Conservation (phyloP, 495 filamentous ascomycete genomes). For the Aspergillus panamensis region DNA sequence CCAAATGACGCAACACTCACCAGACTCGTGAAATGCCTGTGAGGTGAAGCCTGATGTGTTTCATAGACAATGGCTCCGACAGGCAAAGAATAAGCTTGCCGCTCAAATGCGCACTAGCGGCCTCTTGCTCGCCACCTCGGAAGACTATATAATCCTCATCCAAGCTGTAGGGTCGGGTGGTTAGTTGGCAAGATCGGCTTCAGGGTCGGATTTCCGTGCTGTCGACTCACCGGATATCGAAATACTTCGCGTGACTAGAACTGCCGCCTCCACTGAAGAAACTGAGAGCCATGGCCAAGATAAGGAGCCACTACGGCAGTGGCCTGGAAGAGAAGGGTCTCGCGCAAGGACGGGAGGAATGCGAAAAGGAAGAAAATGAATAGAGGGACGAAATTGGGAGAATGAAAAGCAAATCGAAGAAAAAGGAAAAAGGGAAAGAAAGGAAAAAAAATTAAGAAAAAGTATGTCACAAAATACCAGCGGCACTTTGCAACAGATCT, state of each 20-base stretch:
- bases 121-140: slow-evolving; percentile 70
- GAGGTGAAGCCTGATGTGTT: slow-evolving; percentile 67
- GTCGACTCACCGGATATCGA: slow-evolving; percentile 51
- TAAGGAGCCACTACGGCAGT: neutral
- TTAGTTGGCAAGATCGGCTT: slow-evolving; percentile 13
- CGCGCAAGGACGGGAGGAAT: slow-evolving; percentile 11
- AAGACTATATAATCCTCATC: slow-evolving; percentile 78
- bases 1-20: slow-evolving; percentile 43
- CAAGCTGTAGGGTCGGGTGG: slow-evolving; percentile 48
- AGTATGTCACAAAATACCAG: slow-evolving; percentile 17
- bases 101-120: slow-evolving; percentile 68
- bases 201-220: slow-evolving; percentile 13
- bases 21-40: slow-evolving; percentile 66
- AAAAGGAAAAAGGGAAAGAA: slow-evolving; percentile 14
- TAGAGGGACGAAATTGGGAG: neutral
- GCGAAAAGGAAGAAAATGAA: slow-evolving; percentile 5
- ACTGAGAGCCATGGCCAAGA: slow-evolving; percentile 45
- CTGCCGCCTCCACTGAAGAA: slow-evolving; percentile 48
- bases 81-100: slow-evolving; percentile 75
- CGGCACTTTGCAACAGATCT: slow-evolving; percentile 18
- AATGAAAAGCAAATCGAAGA: neutral
- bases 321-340: slow-evolving; percentile 11
- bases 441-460: slow-evolving; percentile 14
- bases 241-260: slow-evolving; percentile 51
- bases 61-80: slow-evolving; percentile 62